Base-by-base conservation (phyloP, 2,329 filamentous ascomycete genomes). In the Rutstroemia sydowiana region DNA sequence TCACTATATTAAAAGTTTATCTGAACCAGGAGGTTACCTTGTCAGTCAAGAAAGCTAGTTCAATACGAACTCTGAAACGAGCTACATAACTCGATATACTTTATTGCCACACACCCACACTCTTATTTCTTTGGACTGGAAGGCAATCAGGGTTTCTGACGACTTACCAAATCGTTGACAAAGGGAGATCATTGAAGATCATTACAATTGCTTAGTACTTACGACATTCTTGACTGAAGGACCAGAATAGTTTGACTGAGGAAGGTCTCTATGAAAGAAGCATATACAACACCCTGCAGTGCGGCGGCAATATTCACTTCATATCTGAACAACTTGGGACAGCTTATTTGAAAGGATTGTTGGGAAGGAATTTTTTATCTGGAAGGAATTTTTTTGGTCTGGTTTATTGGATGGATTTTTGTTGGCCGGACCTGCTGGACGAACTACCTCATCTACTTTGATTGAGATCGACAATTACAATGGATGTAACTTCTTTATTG, bases 401-500 rank as follows among this genome's bases (percentile, higher is more conserved):
- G 23, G 8, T 4, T 26, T 26, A 26, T 26, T 26, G 23, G 23
- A 26, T 8, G 23, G 23, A 26, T 4, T 26, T 26, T 26, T 26
- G 8, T 26, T 26, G 23, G 23, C 4, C 23, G 8, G 23, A 26
- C 23, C 23, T 26, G 4, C 23, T 26, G 23, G 23, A 26, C 8
- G 14, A 37, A 32, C 42, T 32, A 16, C 6, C 18, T 9, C 11
- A n/a, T 23, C 39, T 21, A 4, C 23, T 42, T n/a, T 23, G 18
- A 7, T 42, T 23, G 20, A 14, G 18, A 21, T n/a, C 36, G 40
- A 21, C n/a, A 28, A 26, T 47, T 59, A 63, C 55, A 31, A 68
- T 68, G 65, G 63, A 68, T 45, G 62, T 68, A 39, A 65, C 58
- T 18, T 65, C 64, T 9, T 55, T 68, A 40, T 56, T 68, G 54